These are phyloP conservation scores for Nicotiana undulata DNA, from an alignment of 257 asterid genomes.

Conservation along the genomic window DNA sequence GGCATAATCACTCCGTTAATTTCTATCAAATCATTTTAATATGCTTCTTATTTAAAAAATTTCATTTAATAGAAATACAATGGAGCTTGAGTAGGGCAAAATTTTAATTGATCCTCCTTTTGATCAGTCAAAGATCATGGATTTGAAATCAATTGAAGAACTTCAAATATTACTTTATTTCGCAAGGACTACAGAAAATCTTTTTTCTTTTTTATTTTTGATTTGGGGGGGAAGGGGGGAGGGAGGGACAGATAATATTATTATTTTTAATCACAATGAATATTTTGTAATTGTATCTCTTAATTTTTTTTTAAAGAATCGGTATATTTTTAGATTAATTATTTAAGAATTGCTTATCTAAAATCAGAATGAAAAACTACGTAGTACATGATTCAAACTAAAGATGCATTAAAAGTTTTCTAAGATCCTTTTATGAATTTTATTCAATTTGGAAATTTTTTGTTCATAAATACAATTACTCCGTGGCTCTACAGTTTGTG, in stretches of 20 bases:
- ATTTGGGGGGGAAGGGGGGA: not conserved
- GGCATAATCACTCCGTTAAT: not conserved
- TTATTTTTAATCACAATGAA: not conserved
- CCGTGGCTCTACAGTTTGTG: not conserved
- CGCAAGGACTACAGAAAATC: not conserved
- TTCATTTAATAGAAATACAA: not conserved
- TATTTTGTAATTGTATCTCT: no score
- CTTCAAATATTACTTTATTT: not conserved
- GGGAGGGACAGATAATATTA: not conserved
- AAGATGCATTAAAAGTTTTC: not conserved
- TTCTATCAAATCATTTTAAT: not conserved
- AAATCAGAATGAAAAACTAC: not conserved
- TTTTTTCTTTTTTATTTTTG: not conserved
- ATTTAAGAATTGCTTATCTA: not conserved
- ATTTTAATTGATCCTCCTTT: not conserved
- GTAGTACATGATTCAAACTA: not conserved
- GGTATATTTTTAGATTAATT: not conserved
- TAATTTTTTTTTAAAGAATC: no score
- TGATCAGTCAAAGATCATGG: not conserved
- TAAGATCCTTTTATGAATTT: not conserved
- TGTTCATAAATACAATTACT: not conserved
- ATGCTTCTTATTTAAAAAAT: no score
- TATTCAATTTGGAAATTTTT: not conserved
- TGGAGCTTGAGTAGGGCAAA: not conserved
- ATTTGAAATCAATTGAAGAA: not conserved